A percentile compares a stretch with the other conserved stretches of the same genome.
These are phyloP conservation scores for Trichoderma cornu-damae DNA, from an alignment of 2,329 filamentous ascomycete species.

Conservation along the genomic window DNA sequence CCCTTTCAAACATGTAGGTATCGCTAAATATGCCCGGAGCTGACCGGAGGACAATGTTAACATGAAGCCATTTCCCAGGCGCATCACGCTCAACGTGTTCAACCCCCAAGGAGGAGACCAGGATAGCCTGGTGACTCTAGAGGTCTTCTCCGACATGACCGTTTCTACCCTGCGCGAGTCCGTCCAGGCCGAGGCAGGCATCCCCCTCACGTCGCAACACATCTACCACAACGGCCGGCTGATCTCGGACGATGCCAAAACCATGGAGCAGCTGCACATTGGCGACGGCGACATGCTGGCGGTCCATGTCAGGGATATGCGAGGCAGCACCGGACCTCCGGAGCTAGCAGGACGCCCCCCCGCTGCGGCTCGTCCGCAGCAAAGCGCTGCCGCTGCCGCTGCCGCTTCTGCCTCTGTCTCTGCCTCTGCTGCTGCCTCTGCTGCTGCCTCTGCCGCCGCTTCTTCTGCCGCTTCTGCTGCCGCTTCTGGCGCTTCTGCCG, in stretches of 20 bases:
- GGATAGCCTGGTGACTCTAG: constrained; percentile 72
- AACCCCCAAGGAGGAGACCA: constrained; percentile 63
- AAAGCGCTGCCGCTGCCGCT: constrained; percentile 27
- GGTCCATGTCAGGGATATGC: constrained; percentile 66
- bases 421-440: too few relatives aligned
- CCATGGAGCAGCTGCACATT: constrained; percentile 74
- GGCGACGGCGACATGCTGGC: constrained; percentile 89
- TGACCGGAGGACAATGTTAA: neutral
- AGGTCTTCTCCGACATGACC: constrained; percentile 77
- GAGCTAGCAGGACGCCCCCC: constrained; percentile 33
- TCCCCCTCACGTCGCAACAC: constrained; percentile 68
- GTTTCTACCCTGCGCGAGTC: constrained; percentile 81
- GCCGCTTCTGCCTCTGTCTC: too few relatives aligned
- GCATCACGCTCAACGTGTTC: constrained; percentile 80
- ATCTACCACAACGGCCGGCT: constrained; percentile 87
- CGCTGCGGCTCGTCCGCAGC: neutral
- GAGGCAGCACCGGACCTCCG: constrained; percentile 42
- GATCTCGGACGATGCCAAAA: constrained; percentile 71
- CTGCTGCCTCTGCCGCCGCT: too few relatives aligned
- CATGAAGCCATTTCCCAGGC: constrained; percentile 49
- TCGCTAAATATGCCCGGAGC: neutral
- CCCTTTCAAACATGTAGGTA: constrained; percentile 12
- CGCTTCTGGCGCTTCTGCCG: too few relatives aligned
- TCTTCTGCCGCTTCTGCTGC: too few relatives aligned
- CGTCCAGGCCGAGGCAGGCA: constrained; percentile 75